These are phyloP conservation scores for Mucor piriformis DNA, from an alignment of 371 early-diverging fungal species.

Conservation along the genomic window DNA sequence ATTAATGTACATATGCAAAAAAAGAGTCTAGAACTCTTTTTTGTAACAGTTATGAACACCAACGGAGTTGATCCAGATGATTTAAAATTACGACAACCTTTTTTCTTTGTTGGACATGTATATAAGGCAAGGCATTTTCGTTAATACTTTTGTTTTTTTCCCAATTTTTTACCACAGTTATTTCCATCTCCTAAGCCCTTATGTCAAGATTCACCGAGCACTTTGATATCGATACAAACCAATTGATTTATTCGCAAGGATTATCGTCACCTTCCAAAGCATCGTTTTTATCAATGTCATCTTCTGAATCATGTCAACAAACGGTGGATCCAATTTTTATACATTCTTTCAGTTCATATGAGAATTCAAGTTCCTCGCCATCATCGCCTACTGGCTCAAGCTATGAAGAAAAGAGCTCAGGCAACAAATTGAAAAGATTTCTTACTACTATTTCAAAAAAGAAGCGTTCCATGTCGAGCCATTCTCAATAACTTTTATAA, in stretches of 20 bases:
- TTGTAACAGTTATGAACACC: neutral
- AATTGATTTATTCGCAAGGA: conserved; percentile 10
- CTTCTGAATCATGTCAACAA: conserved; percentile 6
- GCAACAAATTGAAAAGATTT: conserved; percentile 20
- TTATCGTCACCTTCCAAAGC: conserved; percentile 22
- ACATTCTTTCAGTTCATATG: conserved; percentile 9
- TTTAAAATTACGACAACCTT: neutral
- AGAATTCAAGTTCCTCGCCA: neutral
- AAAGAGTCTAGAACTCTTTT: neutral
- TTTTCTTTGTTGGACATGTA: too few species aligned
- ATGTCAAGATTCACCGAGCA: conserved; percentile 35
- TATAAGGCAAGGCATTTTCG: conserved; percentile 11
- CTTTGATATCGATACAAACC: conserved; percentile 21
- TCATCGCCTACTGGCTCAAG: conserved; percentile 3
- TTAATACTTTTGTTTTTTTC: neutral
- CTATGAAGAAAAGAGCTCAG: neutral
- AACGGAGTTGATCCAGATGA: neutral
- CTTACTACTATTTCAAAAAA: conserved; percentile 27
- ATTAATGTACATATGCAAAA: neutral
- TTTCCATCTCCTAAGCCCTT: too few species aligned
- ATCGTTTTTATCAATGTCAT: conserved; percentile 21
- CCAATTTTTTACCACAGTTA: neutral
- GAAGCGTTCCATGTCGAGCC: conserved; percentile 19
- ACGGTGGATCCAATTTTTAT: conserved; percentile 5
- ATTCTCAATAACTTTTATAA: conserved; percentile 4